phyloP scores from a whole-genome alignment of 495 filamentous ascomycete genomes.

The Penicillium ucsense region DNA sequence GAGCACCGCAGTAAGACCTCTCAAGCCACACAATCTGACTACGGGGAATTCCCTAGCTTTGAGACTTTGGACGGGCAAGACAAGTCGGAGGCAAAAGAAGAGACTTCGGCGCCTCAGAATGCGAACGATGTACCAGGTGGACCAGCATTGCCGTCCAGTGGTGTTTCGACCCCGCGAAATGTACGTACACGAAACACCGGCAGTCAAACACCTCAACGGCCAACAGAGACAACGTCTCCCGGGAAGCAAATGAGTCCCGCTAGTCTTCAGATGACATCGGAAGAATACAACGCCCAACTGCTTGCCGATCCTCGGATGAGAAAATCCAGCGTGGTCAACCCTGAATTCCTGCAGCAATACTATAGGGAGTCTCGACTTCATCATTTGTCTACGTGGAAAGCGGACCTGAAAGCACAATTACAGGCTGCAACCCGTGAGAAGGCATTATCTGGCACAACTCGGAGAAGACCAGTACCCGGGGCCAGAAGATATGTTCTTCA shows the following conservation, averaged over 20 bases:
- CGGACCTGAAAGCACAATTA: constrained; percentile 78
- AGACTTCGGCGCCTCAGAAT: background rate
- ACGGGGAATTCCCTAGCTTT: constrained; percentile 39
- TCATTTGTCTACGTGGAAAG: constrained; percentile 93
- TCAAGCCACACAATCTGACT: constrained; percentile 27
- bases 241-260: constrained; percentile 11
- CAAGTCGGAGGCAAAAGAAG: background rate
- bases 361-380: constrained; percentile 90
- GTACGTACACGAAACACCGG: no score
- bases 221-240: constrained; percentile 5
- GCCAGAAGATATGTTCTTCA: constrained; percentile 80
- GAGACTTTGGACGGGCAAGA: constrained; percentile 9
- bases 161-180: background rate
- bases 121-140: background rate
- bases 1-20: background rate
- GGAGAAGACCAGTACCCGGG: constrained; percentile 43
- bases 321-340: constrained; percentile 78
- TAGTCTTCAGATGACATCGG: constrained; percentile 56
- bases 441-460: constrained; percentile 40
- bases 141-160: background rate
- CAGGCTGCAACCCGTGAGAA: constrained; percentile 68
- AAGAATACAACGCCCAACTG: constrained; percentile 81
- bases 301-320: constrained; percentile 73
- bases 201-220: background rate
- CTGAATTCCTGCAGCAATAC: constrained; percentile 86